These are phyloP conservation scores for Myxozyma neglecta DNA, from an alignment of 805 yeast genomes.

Conservation along the genomic window DNA sequence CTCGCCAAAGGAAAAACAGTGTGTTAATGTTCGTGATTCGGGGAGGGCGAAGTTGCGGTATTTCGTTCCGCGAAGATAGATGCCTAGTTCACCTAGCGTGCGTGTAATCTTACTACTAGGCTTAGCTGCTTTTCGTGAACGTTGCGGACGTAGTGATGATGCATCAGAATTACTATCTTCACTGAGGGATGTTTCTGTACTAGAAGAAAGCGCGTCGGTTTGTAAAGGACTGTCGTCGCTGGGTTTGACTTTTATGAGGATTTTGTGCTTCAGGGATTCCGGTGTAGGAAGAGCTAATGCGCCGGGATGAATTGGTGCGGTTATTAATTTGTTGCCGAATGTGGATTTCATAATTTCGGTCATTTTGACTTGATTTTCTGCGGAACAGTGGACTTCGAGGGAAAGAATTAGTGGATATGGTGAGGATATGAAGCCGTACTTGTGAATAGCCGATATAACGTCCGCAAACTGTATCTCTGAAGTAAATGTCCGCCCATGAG, in stretches of 20 bases:
- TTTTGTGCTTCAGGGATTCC: slow-evolving; percentile 61
- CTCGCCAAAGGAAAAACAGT: slow-evolving; percentile 85
- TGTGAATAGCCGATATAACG: slow-evolving; percentile 71
- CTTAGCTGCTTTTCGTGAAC: slow-evolving; percentile 30
- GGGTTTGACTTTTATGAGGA: slow-evolving; percentile 77
- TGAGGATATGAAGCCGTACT: slow-evolving; percentile 84
- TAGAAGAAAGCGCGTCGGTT: not conserved
- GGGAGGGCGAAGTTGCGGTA: slow-evolving; percentile 83
- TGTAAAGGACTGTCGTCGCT: slow-evolving; percentile 35
- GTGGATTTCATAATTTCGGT: slow-evolving; percentile 53
- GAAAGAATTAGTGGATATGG: slow-evolving; percentile 85
- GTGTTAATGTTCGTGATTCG: slow-evolving; percentile 76
- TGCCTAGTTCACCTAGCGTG: slow-evolving; percentile 59
- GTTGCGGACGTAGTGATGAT: not conserved
- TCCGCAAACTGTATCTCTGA: slow-evolving; percentile 65
- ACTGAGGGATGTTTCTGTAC: slow-evolving; percentile 36
- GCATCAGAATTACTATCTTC: slow-evolving; percentile 39
- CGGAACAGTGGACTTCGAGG: slow-evolving; percentile 77
- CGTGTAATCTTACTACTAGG: slow-evolving; percentile 37
- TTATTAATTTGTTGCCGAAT: slow-evolving; percentile 60
- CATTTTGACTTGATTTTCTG: slow-evolving; percentile 63
- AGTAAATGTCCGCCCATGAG: slow-evolving; percentile 86
- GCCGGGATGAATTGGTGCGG: slow-evolving; percentile 42
- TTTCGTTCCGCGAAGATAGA: slow-evolving; percentile 72
- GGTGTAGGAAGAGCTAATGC: slow-evolving; percentile 66